Conservation (phyloP, 306 rosid species). For the Sphenostylis stenocarpa region DNA sequence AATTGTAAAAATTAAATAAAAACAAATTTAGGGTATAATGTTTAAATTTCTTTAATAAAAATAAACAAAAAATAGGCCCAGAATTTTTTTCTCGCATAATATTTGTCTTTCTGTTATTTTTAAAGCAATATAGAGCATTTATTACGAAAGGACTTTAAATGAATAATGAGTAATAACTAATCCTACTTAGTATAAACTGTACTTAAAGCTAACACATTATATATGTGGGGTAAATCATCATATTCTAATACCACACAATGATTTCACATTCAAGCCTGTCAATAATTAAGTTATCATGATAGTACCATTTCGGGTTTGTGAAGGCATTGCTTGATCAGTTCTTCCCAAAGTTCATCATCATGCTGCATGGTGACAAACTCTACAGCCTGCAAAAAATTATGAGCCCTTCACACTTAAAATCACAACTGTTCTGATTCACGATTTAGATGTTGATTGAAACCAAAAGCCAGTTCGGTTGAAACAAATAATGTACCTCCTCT, state of each 20-base stretch:
- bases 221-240: not conserved
- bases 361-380: slow-evolving; percentile 73
- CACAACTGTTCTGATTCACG: slow-evolving; percentile 2
- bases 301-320: slow-evolving; percentile 56
- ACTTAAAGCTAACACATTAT: not conserved
- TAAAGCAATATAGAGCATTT: not conserved
- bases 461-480: slow-evolving; percentile 34
- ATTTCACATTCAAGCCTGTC: slow-evolving; percentile 1
- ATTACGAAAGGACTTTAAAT: not conserved
- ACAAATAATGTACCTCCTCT: slow-evolving; percentile 69
- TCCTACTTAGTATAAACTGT: not conserved
- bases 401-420: slow-evolving; percentile 31
- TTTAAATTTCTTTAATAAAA: not conserved
- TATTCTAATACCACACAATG: not conserved
- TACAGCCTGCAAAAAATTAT: slow-evolving; percentile 68
- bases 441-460: slow-evolving; percentile 18
- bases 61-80: not conserved
- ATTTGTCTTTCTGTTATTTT: not conserved
- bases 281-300: not conserved
- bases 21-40: not conserved
- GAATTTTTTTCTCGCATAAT: not conserved
- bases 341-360: slow-evolving; percentile 63
- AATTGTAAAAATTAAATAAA: not conserved
- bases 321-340: slow-evolving; percentile 57
- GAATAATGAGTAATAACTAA: slow-evolving; percentile 3